Conservation (phyloP, 257 asterid genomes). For the Jacaranda copaia region DNA sequence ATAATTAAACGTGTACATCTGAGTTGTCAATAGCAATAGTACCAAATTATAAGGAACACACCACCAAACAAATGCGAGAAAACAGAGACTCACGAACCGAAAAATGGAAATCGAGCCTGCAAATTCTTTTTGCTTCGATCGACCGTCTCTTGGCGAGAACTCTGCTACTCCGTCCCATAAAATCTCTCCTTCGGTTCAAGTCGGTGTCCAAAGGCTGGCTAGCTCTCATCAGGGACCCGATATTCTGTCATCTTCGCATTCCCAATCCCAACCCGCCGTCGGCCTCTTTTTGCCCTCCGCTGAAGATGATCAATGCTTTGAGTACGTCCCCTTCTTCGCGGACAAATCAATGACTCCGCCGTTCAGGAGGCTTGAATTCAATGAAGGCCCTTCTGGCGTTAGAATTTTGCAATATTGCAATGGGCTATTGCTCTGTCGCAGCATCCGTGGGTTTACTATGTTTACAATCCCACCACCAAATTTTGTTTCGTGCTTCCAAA, state of each 20-base stretch:
- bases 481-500: neutral
- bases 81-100: neutral
- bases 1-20: too few species aligned
- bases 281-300: constrained; percentile 40
- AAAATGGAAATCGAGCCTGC: constrained; percentile 21
- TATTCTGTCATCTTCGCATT: constrained; percentile 33
- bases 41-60: too few species aligned
- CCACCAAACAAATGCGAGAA: neutral
- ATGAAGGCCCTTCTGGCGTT: neutral
- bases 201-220: constrained; percentile 50
- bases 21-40: too few species aligned
- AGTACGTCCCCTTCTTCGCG: neutral
- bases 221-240: constrained; percentile 43
- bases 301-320: constrained; percentile 13
- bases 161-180: constrained; percentile 41
- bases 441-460: neutral
- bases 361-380: constrained; percentile 16
- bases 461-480: constrained; percentile 43
- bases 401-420: constrained; percentile 26
- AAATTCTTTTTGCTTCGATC: constrained; percentile 33
- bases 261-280: constrained; percentile 32
- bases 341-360: neutral
- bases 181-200: constrained; percentile 45
- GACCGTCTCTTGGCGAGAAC: constrained; percentile 44
- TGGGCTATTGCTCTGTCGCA: constrained; percentile 29